Base-by-base conservation (phyloP, 139 green algal genomes). In the Chlorella sp. region DNA sequence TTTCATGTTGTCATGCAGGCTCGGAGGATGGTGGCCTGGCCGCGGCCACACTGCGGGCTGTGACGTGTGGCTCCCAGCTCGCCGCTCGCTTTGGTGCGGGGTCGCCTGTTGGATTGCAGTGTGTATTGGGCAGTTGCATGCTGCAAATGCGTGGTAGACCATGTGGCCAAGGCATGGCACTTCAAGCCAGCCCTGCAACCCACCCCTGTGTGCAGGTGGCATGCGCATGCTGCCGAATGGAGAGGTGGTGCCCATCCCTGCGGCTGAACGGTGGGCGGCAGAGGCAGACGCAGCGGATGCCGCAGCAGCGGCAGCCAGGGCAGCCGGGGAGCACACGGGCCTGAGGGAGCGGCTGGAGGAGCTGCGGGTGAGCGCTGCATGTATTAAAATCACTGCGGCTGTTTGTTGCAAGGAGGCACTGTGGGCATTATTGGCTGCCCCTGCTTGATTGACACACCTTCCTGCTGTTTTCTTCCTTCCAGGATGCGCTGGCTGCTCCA, bases 161-260 rank as follows among this genome's bases (percentile, higher is more conserved):
- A 13, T 32, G 11, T 4, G 9, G 25, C 26, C 18, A 5, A 69
- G 63, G 16, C 26, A 30, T 69, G 28, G n/a, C 3, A 20, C 41
- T 18, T 26, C 41, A n/a, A 9, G 23, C 25, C 41, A 1, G 36
- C 55, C 74, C 28, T 41, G 17, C 25, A 21, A 2, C 1, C 12
- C 5, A 51, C 28, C 11, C 15, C 47, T 32, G 30, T 67, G 0
- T 87, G 51, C 74, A 87, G 83, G 84, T 12, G 80, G 57, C 17
- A 93, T 96, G 92, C 85, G 87, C 39, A 96, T 95, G 92, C 90
- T 92, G 82, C 89, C 93, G 34, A 94, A 93, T 65, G 92, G 92
- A 0, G 87, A 94, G 85, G 92, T 93, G 56, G 86, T 90, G 41
- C 74, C 70, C 13, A 38, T 86, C 15, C 56, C 81, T 18, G 23